Percentiles rank a stretch among this genome's conserved stretches.
phyloP scores from a whole-genome alignment of 176 grass and related monocot genomes.

The Oryza officinalis region DNA sequence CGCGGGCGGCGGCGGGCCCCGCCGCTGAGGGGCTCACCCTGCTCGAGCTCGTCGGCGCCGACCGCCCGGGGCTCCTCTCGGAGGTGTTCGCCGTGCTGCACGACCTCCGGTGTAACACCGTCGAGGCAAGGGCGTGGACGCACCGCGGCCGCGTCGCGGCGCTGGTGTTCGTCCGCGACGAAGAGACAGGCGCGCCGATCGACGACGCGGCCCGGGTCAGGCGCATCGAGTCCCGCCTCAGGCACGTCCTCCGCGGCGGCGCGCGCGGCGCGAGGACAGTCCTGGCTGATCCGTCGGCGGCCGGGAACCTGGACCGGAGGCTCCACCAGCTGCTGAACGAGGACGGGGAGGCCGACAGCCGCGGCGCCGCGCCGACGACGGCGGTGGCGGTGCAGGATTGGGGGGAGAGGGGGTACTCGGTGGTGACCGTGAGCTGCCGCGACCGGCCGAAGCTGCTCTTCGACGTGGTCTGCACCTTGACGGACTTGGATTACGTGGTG shows the following conservation, averaged over 20 bases:
- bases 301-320: constrained; percentile 60
- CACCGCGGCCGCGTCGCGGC: constrained; percentile 73
- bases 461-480: constrained; percentile 88
- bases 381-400: constrained; percentile 69
- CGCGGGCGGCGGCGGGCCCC: background rate
- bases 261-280: constrained; percentile 51
- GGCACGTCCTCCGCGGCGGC: constrained; percentile 71
- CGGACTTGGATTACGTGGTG: constrained; percentile 92
- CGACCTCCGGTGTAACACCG: constrained; percentile 62
- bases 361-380: constrained; percentile 7
- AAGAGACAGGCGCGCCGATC: constrained; percentile 53
- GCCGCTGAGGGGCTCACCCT: constrained; percentile 27
- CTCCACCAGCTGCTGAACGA: constrained; percentile 84
- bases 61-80: constrained; percentile 83
- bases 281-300: constrained; percentile 27
- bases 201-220: constrained; percentile 48
- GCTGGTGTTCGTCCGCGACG: constrained; percentile 67
- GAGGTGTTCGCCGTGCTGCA: constrained; percentile 90
- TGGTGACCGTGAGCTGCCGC: constrained; percentile 75
- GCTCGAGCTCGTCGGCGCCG: constrained; percentile 77
- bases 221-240: constrained; percentile 57
- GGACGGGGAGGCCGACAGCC: constrained; percentile 52
- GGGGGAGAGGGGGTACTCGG: constrained; percentile 74
- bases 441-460: constrained; percentile 90
- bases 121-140: constrained; percentile 87